Conservation (phyloP, 805 yeast genomes). For the Cyberlindnera mycetangii region DNA sequence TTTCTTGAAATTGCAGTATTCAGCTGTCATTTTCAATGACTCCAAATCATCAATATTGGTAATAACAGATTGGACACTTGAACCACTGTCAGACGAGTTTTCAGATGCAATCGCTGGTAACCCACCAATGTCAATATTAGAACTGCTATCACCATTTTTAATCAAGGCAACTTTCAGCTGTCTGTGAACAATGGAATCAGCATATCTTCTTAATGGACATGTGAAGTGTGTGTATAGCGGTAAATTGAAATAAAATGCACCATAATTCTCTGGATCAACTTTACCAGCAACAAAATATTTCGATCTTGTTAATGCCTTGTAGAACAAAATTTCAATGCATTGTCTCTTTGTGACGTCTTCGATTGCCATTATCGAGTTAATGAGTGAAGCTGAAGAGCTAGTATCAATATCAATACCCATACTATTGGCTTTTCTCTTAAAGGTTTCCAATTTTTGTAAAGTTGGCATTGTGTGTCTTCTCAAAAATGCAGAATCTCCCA, state of each 20-base stretch:
- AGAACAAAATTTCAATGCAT: slow-evolving; percentile 75
- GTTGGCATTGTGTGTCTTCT: slow-evolving; percentile 89
- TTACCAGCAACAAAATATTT: slow-evolving; percentile 88
- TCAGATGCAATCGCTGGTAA: neutral
- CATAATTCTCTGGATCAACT: slow-evolving; percentile 71
- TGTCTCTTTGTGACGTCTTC: slow-evolving; percentile 60
- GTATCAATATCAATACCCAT: slow-evolving; percentile 73
- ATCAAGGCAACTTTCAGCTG: slow-evolving; percentile 72
- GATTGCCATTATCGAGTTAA: slow-evolving; percentile 64
- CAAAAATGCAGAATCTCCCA: slow-evolving; percentile 80
- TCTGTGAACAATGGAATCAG: slow-evolving; percentile 89
- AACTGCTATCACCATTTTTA: slow-evolving; percentile 3
- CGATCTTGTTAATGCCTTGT: slow-evolving; percentile 81
- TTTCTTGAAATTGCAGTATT: slow-evolving; percentile 91
- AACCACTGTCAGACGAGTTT: slow-evolving; percentile 6
- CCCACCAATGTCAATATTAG: slow-evolving; percentile 6
- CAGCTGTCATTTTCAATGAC: slow-evolving; percentile 75
- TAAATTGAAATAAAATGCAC: slow-evolving; percentile 76
- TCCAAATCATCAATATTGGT: slow-evolving; percentile 50
- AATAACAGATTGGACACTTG: too few relatives aligned
- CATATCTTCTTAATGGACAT: slow-evolving; percentile 89
- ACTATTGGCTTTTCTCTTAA: slow-evolving; percentile 65
- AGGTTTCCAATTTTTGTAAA: slow-evolving; percentile 72
- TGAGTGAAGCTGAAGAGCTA: slow-evolving; percentile 64
- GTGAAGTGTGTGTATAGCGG: slow-evolving; percentile 92